Evolutionary conservation across 148 eudicot species (phyloP).

Genomic region (Pouteria glomerata): DNA sequence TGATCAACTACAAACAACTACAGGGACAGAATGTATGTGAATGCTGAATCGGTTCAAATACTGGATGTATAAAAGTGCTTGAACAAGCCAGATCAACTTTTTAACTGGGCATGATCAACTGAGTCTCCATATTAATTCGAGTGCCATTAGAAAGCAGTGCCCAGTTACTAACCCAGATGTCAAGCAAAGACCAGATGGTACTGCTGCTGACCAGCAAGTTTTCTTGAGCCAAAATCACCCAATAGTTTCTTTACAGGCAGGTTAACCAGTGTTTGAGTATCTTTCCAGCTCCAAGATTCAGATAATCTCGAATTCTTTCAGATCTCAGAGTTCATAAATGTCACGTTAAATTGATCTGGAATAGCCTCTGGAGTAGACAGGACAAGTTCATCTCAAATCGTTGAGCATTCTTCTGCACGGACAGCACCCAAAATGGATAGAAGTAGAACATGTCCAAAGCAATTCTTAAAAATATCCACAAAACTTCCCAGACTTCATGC

Average conservation of each 20-base stretch:
- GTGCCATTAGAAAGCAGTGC: no score
- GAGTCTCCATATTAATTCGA: no score
- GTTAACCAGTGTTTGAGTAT: neutral
- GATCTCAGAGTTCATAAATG: no score
- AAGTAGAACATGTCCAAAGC: no score
- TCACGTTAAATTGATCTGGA: neutral
- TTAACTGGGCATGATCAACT: no score
- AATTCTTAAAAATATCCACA: neutral
- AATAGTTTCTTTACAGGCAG: neutral
- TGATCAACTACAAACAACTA: no score
- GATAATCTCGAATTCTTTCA: neutral
- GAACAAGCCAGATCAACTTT: no score
- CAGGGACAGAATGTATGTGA: no score
- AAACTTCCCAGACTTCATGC: neutral
- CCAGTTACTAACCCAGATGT: neutral
- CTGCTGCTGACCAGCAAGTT: no score
- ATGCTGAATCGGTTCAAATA: no score
- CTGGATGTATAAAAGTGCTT: no score
- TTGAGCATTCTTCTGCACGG: neutral
- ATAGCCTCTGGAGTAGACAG: neutral
- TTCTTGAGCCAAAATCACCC: neutral
- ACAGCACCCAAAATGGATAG: no score
- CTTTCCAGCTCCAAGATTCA: neutral
- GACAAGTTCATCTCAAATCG: neutral
- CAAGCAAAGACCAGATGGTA: neutral